Evolutionary conservation across 805 yeast genomes (phyloP), one percentile per base, ranked within the genome.

Genomic region (Barnettozyma botsteinii): DNA sequence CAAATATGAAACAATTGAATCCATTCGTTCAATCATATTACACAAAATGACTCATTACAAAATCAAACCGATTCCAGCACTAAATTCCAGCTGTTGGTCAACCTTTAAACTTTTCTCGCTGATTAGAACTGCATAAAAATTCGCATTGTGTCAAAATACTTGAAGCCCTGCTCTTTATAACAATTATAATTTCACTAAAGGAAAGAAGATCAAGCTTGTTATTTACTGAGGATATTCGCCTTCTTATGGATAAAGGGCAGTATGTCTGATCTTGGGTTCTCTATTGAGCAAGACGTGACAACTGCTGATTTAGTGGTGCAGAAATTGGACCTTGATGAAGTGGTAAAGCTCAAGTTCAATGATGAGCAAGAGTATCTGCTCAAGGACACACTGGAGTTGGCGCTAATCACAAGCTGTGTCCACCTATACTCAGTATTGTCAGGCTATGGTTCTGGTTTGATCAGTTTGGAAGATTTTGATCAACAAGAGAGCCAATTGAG

Each of bases 381-480:
- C 34, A 4, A 20, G 8, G 14, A 14, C 13, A 18, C 14, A 15
- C n/a, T 11, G 10, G n/a, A 20, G 7, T 13, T 27, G 14, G 9
- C 24, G 4, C 14, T 38, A 12, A 23, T 38, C 13, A 41, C 44
- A 4, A 32, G 9, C n/a, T 15, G 23, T 10, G 18, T 7, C 3
- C 23, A 33, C 3, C 17, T 41, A 7, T 22, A 36, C 14, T 20
- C 12, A 2, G 20, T 30, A 6, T 22, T 37, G 15, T 28, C 37
- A 4, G 13, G 29, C 7, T 41, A 33, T 22, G 44, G 37, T 2
- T 35, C 40, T 32, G 44, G 35, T 9, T 37, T 33, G 15, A n/a
- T 41, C 12, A 10, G 14, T 12, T 18, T 10, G 7, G 6, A 5
- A 15, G 31, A 17, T n/a, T 2, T 14, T 27, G 32, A 21, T 12